These are phyloP conservation scores for Daldinia sp. DNA, from an alignment of 2,329 filamentous ascomycete species.

Conservation along the genomic window DNA sequence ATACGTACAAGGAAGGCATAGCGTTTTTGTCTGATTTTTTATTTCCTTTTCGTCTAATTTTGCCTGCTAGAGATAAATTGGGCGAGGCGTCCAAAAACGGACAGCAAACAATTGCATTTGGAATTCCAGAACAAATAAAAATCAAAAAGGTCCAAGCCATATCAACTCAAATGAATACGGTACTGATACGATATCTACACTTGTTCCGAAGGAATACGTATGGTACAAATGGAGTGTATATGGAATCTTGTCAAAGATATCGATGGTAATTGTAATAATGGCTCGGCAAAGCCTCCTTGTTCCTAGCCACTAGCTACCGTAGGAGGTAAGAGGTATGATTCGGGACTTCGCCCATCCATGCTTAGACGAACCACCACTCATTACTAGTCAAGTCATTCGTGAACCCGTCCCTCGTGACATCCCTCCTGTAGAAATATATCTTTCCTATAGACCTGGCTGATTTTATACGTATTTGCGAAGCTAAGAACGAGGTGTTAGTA, in stretches of 20 bases:
- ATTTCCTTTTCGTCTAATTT: background rate
- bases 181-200: background rate
- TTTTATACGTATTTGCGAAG: conserved; percentile 44
- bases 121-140: conserved; percentile 6
- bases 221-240: conserved; percentile 9
- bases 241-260: conserved; percentile 4
- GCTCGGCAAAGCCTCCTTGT: background rate
- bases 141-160: background rate
- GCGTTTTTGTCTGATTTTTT: conserved; percentile 7
- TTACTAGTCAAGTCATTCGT: conserved; percentile 25
- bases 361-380: background rate
- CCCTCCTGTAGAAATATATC: conserved; percentile 2
- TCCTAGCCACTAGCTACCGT: too few species aligned
- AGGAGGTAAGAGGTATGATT: too few species aligned
- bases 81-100: conserved; percentile 25
- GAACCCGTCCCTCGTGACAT: conserved; percentile 31
- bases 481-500: conserved; percentile 38
- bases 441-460: background rate
- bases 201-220: conserved; percentile 4
- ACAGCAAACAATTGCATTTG: conserved; percentile 16
- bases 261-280: background rate
- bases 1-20: conserved; percentile 11
- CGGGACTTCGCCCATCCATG: background rate
- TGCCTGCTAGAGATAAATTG: background rate
- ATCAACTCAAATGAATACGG: too few species aligned